These are phyloP conservation scores for Scheffersomyces segobiensis DNA, from an alignment of 1,139 yeast genomes.

Conservation along the genomic window DNA sequence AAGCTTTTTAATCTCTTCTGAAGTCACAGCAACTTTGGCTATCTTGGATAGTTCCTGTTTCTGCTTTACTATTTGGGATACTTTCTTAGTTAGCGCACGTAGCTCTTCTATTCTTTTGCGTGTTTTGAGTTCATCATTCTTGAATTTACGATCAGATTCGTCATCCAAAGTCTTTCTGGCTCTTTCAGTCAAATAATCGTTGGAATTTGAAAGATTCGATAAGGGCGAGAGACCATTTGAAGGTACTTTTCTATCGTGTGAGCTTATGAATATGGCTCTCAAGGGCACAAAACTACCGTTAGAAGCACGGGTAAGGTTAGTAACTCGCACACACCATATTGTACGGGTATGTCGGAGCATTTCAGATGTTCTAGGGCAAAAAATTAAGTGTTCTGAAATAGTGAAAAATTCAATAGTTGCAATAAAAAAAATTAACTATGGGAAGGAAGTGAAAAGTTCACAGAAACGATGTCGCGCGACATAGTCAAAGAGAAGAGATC, in stretches of 20 bases:
- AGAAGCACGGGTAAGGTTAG: background rate
- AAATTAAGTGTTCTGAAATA: too few relatives aligned
- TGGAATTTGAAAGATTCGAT: background rate
- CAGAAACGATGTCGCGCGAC: constrained; percentile 1
- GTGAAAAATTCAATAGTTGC: background rate
- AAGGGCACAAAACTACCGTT: background rate
- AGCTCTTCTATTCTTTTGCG: constrained; percentile 18
- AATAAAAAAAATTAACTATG: background rate
- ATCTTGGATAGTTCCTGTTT: constrained; percentile 15
- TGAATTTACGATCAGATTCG: constrained; percentile 18
- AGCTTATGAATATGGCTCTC: background rate
- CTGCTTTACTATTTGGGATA: constrained; percentile 20
- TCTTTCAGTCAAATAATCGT: background rate
- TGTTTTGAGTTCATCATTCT: constrained; percentile 22
- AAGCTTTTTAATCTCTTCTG: constrained; percentile 10
- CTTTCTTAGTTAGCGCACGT: constrained; percentile 19
- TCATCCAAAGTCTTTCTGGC: constrained; percentile 14
- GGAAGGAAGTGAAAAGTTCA: background rate
- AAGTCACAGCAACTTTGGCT: constrained; percentile 21
- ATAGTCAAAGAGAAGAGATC: background rate
- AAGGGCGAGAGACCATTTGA: background rate
- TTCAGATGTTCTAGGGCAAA: background rate
- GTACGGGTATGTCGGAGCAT: background rate
- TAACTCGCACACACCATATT: background rate
- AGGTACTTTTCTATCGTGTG: background rate